A percentile compares a stretch with the other conserved stretches of the same genome.
phyloP scores from a whole-genome alignment of 495 filamentous ascomycete species.

The Hypoxylon subgilvum region DNA sequence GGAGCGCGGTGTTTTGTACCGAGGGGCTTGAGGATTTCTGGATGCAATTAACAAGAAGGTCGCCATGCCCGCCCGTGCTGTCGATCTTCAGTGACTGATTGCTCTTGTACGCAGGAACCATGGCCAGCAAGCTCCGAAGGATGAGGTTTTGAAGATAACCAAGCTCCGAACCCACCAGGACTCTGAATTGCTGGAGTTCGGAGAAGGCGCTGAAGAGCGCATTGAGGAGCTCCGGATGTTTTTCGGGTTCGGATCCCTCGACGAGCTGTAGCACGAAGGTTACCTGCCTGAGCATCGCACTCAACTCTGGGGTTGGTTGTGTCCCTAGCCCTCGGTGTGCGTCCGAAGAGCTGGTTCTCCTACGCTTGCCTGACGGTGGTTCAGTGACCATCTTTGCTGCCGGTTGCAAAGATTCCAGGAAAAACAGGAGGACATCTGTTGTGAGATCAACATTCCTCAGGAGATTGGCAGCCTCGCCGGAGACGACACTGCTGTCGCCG shows the following conservation, averaged over 20 bases:
- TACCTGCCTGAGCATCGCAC: conserved; percentile 68
- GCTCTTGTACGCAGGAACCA: conserved; percentile 74
- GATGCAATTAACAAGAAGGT: conserved; percentile 88
- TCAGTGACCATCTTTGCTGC: conserved; percentile 66
- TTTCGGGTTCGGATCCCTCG: conserved; percentile 73
- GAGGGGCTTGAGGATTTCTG: conserved; percentile 85
- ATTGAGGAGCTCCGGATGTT: conserved; percentile 73
- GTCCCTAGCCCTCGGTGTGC: conserved; percentile 46
- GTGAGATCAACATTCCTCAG: conserved; percentile 71
- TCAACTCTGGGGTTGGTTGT: conserved; percentile 57
- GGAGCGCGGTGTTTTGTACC: conserved; percentile 86
- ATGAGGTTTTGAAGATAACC: conserved; percentile 84
- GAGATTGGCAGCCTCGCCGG: conserved; percentile 67
- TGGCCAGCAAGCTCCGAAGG: conserved; percentile 74
- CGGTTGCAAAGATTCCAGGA: conserved; percentile 71
- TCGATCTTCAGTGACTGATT: conserved; percentile 69
- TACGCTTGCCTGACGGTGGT: conserved; percentile 72
- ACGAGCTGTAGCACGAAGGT: conserved; percentile 90
- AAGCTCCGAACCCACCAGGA: conserved; percentile 72
- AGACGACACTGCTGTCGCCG: conserved; percentile 40
- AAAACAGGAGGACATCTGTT: conserved; percentile 69
- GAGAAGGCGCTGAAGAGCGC: conserved; percentile 80
- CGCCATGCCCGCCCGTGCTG: conserved; percentile 75
- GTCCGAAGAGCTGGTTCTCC: conserved; percentile 73
- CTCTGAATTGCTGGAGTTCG: conserved; percentile 81